Evolutionary conservation across 805 yeast genomes (phyloP).

Genomic region (Kodamaea hsintzibuensis): DNA sequence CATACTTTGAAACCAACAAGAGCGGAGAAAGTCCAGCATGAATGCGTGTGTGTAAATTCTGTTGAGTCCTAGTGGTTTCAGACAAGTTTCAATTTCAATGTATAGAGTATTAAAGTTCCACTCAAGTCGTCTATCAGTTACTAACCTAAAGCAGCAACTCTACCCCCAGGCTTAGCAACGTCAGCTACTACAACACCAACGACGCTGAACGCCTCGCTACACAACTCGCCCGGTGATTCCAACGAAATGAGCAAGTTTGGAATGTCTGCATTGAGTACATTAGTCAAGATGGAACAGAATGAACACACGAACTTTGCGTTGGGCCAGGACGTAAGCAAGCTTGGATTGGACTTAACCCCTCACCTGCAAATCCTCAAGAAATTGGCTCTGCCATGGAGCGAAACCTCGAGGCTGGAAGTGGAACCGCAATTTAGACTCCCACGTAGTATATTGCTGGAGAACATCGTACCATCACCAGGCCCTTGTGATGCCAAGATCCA

Average conservation of each 20-base stretch:
- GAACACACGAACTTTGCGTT: slow-evolving; percentile 68
- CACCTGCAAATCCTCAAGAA: slow-evolving; percentile 56
- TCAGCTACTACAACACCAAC: neutral
- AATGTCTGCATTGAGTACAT: slow-evolving; percentile 58
- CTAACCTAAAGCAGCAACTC: slow-evolving; percentile 18
- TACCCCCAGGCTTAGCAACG: slow-evolving; percentile 28
- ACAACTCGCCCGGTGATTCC: neutral
- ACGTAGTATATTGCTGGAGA: slow-evolving; percentile 31
- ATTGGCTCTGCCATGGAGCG: slow-evolving; percentile 94
- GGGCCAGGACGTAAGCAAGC: slow-evolving; percentile 70
- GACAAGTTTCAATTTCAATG: no score
- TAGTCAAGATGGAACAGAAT: slow-evolving; percentile 60
- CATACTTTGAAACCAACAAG: neutral
- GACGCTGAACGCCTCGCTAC: slow-evolving; percentile 4
- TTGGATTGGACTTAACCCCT: slow-evolving; percentile 60
- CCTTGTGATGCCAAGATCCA: slow-evolving; percentile 52
- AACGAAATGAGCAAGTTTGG: slow-evolving; percentile 52
- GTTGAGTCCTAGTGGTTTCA: no score
- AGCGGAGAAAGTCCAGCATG: neutral
- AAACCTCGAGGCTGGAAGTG: slow-evolving; percentile 84
- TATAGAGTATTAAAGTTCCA: neutral
- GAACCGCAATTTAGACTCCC: slow-evolving; percentile 81
- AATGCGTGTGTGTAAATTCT: no score
- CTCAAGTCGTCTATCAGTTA: neutral
- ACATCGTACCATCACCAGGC: slow-evolving; percentile 40